Base-by-base conservation (phyloP, 129 eudicot species). In the Saposhnikovia divaricata region DNA sequence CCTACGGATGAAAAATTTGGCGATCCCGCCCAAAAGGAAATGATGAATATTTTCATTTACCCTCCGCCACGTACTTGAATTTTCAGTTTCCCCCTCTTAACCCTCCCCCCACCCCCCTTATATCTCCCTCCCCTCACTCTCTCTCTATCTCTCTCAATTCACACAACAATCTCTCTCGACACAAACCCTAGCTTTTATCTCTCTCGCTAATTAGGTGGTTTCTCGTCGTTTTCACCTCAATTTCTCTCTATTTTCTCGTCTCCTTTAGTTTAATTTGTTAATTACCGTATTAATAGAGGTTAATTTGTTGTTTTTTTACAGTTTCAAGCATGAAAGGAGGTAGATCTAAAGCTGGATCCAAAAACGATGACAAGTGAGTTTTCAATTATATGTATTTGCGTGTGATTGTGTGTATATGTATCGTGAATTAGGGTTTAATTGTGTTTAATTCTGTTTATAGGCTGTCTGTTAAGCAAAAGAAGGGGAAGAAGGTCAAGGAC, bases 401-500 rank as follows among this genome's bases (percentile, higher is more conserved):
- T 34, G 18, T 42, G 3, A 23, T 69, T 68, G 25, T 69, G 5
- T 77, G 31, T 21, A 23, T 23, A 8, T 23, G 13, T n/a, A 1
- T 25, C n/a, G 10, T 46, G 77, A 42, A 3, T 44, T 73, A 19
- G 42, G 18, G 69, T 39, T 37, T 65, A 11, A 51, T 61, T 44
- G 15, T 66, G 39, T n/a, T 8, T 37, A 9, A 27, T 27, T 28
- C 18, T 68, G 70, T 63, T 9, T n/a, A 18, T 51, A 93, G 97
- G 91, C 86, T 93, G 72, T 84, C 90, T 70, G 97, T 93, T 88
- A 93, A 87, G 84, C 91, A 89, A 79, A 89, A 83, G 81, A 88
- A 87, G 80, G 87, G 82, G 39, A 88, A 93, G 76, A 84, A 86
- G 9, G 87, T 47, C 0, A 93, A 93, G 91, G 98, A 93, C 80